These are phyloP conservation scores for Aureobasidium sp. DNA, from an alignment of 2,329 filamentous ascomycete genomes.

Conservation along the genomic window DNA sequence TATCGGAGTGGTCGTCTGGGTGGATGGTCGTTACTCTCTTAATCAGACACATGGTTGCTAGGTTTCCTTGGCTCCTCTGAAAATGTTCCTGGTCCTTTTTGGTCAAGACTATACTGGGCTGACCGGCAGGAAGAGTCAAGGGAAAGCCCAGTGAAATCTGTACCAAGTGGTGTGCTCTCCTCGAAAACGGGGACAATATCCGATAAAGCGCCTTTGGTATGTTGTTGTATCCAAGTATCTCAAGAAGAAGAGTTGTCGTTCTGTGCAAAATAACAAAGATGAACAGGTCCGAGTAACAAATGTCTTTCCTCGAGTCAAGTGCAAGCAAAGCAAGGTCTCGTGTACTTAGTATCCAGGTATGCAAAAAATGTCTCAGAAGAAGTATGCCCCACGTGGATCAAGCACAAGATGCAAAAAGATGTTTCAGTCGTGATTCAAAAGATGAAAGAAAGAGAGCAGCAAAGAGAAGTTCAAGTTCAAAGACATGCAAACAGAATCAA, in stretches of 20 bases:
- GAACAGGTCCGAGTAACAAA: not conserved
- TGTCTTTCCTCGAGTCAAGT: not conserved
- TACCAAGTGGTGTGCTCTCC: not conserved
- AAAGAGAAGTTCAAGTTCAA: not conserved
- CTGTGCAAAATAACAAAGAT: not conserved
- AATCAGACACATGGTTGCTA: not conserved
- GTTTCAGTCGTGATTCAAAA: not conserved
- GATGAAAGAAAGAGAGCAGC: not conserved
- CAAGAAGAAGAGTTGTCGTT: not conserved
- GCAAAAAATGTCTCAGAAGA: not conserved
- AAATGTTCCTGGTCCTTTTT: not conserved
- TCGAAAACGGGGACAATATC: not conserved
- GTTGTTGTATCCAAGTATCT: not conserved
- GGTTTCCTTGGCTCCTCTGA: not conserved
- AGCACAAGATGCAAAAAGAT: not conserved
- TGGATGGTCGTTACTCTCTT: not conserved
- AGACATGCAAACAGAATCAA: not conserved
- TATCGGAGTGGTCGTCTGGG: not conserved
- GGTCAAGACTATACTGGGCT: not conserved
- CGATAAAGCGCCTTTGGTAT: not conserved
- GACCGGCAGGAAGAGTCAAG: not conserved
- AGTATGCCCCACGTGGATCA: conserved; percentile 3
- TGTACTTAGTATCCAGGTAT: not conserved
- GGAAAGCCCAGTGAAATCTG: not conserved
- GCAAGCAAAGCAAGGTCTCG: not conserved